Percentiles rank a stretch among this genome's conserved stretches.
Conservation (phyloP, 1,139 yeast species). For the Lodderomyces jiufengensis region DNA sequence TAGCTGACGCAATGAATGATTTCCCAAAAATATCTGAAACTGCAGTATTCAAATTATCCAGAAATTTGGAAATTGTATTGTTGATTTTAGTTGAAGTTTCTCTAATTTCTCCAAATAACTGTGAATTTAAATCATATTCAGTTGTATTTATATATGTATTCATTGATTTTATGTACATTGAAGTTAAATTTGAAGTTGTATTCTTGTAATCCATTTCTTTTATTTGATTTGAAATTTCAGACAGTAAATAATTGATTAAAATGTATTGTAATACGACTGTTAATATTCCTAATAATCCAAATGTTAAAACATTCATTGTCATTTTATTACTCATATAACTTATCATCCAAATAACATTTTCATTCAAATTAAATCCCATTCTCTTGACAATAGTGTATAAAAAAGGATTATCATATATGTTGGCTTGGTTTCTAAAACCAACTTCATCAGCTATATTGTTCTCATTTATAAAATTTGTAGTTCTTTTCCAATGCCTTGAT, state of each 20-base stretch:
- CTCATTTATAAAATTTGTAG: conserved; percentile 10
- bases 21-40: conserved; percentile 50
- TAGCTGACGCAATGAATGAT: conserved; percentile 57
- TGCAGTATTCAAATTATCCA: conserved; percentile 26
- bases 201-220: conserved; percentile 1
- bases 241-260: conserved; percentile 22
- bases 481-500: conserved; percentile 11
- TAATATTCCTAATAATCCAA: conserved; percentile 48
- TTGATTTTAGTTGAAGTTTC: conserved; percentile 47
- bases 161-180: conserved; percentile 19
- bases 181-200: conserved; percentile 5
- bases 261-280: conserved; percentile 47
- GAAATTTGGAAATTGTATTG: conserved; percentile 43
- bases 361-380: conserved; percentile 6
- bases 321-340: conserved; percentile 48
- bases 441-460: conserved; percentile 3
- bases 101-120: conserved; percentile 64
- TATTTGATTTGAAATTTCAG: conserved; percentile 4
- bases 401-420: conserved; percentile 11
- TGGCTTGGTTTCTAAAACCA: conserved; percentile 11
- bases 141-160: conserved; percentile 23
- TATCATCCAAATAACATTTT: conserved; percentile 39
- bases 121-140: conserved; percentile 51
- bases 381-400: conserved; percentile 10
- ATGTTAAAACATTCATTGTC: conserved; percentile 39